Evolutionary conservation across 202 grass and related monocot species (phyloP), one percentile per base, ranked within the genome.

Genomic region (Schoenoplectus tabernaemontani): DNA sequence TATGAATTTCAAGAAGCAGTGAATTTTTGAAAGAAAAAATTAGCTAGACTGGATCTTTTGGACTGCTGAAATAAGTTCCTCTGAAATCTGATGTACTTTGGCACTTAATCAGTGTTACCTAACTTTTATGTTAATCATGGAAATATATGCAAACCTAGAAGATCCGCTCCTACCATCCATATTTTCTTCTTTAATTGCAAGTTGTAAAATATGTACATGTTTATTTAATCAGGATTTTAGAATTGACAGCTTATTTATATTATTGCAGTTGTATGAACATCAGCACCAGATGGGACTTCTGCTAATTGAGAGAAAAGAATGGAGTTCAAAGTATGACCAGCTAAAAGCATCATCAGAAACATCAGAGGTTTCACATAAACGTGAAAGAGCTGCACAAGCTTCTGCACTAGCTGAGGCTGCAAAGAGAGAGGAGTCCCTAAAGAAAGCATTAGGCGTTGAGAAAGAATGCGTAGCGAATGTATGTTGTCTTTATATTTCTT

Each of bases 231-330:
- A 16, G 41, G 41, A 47, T 71, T 13, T 46, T 47, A 46, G 4
- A 78, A 59, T 41, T 64, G 30, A 65, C 11, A 6, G 6, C 47
- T n/a, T 65, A 42, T 78, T 17, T 64, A 61, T 80, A 39, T 81
- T 64, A 46, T 36, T 87, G 68, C 82, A 99, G 96, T 64, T 92
- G 9, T 89, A 91, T 80, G 86, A 93, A 11, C 93, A 88, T 87
- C 92, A 99, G 81, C 84, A 99, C 59, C 87, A 95, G 57, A 85
- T 99, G 2, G 96, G 96, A 16, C 85, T 92, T 91, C 66, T 99
- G 62, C 76, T 99, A 69, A 62, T 99, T 62, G 92, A 99, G 70
- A 89, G 57, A 46, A 91, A 88, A 79, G 96, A 95, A 58, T 70
- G 89, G 83, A 54, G 37, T 60, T 91, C 85, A 15, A 90, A 92